These are phyloP conservation scores for Leccinum pellstonianum DNA, from an alignment of 768 basidiomycete species.

Conservation along the genomic window DNA sequence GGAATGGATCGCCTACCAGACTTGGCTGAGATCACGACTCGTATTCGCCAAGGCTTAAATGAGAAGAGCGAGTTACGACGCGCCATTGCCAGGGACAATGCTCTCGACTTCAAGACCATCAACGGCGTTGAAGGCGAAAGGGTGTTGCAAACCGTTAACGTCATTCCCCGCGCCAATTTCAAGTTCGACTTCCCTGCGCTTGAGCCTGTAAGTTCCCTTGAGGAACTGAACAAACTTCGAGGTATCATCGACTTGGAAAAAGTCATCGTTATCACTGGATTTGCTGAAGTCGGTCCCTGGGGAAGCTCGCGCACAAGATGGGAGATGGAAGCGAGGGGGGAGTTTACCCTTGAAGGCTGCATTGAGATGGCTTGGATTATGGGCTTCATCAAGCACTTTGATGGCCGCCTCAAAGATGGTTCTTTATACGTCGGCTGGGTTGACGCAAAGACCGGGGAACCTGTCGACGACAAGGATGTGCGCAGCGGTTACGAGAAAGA, in stretches of 20 bases:
- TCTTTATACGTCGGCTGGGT: constrained; percentile 98
- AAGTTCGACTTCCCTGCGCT: constrained; percentile 89
- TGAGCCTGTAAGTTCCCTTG: constrained; percentile 67
- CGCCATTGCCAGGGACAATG: constrained; percentile 90
- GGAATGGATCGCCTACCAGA: constrained; percentile 98
- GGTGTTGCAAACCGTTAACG: constrained; percentile 86
- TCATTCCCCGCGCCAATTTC: constrained; percentile 98
- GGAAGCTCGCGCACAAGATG: constrained; percentile 96
- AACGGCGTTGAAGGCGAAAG: constrained; percentile 92
- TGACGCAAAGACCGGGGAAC: constrained; percentile 87
- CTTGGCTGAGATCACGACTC: constrained; percentile 85
- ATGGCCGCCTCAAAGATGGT: constrained; percentile 92
- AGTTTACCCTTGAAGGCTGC: constrained; percentile 95
- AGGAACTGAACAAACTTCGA: constrained; percentile 73
- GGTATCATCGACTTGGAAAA: constrained; percentile 95
- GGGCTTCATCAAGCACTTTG: constrained; percentile 86
- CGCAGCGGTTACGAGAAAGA: constrained; percentile 93
- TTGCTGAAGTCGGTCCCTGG: constrained; percentile 98
- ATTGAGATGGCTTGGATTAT: constrained; percentile 99
- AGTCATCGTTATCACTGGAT: constrained; percentile 94
- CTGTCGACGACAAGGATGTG: constrained; percentile 98
- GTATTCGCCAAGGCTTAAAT: constrained; percentile 78
- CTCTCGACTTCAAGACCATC: constrained; percentile 90
- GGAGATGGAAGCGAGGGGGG: constrained; percentile 99
- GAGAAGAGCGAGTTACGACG: constrained; percentile 91